A percentile compares a stretch with the other conserved stretches of the same genome.
These are phyloP conservation scores for Phytophthora lateralis DNA, from an alignment of 352 stramenopile species.

Conservation along the genomic window DNA sequence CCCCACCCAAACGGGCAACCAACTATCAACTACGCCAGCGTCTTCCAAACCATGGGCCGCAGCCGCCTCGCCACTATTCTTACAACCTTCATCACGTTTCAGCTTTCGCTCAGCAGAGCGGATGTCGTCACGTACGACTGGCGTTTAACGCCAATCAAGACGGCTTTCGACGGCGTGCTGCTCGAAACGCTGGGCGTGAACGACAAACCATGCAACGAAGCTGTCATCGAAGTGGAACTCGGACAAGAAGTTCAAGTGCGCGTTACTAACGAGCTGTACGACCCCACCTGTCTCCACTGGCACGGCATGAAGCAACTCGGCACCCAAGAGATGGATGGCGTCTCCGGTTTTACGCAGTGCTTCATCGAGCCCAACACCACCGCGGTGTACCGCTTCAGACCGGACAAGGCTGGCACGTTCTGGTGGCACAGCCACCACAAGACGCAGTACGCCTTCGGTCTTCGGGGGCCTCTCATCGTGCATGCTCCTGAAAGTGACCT, in stretches of 20 bases:
- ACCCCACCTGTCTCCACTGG: slow-evolving; percentile 37
- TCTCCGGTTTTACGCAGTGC: slow-evolving; percentile 41
- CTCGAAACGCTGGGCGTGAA: slow-evolving; percentile 30
- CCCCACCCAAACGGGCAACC: background rate
- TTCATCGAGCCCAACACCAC: slow-evolving; percentile 26
- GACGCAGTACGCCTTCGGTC: slow-evolving; percentile 37
- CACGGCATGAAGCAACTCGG: slow-evolving; percentile 40
- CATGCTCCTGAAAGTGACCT: slow-evolving; percentile 21
- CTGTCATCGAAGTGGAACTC: slow-evolving; percentile 30
- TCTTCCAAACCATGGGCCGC: slow-evolving; percentile 9
- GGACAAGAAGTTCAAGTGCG: slow-evolving; percentile 31
- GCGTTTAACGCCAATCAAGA: slow-evolving; percentile 21
- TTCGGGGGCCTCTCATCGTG: slow-evolving; percentile 39
- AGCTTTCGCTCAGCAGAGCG: slow-evolving; percentile 1
- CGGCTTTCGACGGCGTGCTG: slow-evolving; percentile 27
- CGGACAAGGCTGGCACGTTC: slow-evolving; percentile 32
- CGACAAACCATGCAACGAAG: slow-evolving; percentile 21
- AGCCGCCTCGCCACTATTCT: slow-evolving; percentile 2
- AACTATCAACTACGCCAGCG: slow-evolving; percentile 9
- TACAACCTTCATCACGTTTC: slow-evolving; percentile 2
- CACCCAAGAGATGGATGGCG: slow-evolving; percentile 42
- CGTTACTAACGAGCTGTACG: slow-evolving; percentile 30
- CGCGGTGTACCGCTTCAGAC: slow-evolving; percentile 39
- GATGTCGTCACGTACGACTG: slow-evolving; percentile 34
- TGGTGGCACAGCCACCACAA: slow-evolving; percentile 47